phyloP scores from a whole-genome alignment of 1,284 basidiomycete species.

The Golubevia pallescens region DNA sequence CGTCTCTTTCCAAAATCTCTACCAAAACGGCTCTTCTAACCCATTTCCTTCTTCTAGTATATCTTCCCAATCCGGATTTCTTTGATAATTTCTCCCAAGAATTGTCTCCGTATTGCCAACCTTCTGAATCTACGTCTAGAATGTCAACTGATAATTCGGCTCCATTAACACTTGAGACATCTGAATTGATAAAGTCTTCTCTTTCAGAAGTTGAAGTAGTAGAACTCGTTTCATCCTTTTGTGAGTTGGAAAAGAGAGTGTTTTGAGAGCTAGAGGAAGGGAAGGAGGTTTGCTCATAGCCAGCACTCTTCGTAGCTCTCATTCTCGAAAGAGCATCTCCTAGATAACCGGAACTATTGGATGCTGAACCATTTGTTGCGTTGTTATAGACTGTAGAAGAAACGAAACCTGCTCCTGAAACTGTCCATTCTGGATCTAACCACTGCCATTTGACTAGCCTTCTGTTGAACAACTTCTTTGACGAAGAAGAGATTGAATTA shows the following conservation, averaged over 20 bases:
- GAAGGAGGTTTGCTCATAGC: too few relatives aligned
- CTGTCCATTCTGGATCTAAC: constrained; percentile 66
- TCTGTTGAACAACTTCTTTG: constrained; percentile 40
- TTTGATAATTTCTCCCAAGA: constrained; percentile 66
- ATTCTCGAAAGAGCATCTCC: constrained; percentile 5
- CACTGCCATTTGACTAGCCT: constrained; percentile 65
- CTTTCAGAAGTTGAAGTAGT: too few relatives aligned
- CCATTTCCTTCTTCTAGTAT: constrained; percentile 66
- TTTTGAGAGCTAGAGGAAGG: too few relatives aligned
- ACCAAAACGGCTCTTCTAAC: constrained; percentile 64
- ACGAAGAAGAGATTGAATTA: constrained; percentile 29
- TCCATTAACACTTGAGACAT: too few relatives aligned
- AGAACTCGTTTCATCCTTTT: too few relatives aligned
- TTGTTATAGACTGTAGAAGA: constrained; percentile 11
- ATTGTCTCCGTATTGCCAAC: constrained; percentile 67
- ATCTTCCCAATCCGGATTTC: constrained; percentile 64
- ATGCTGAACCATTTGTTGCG: constrained; percentile 11
- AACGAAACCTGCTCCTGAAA: constrained; percentile 48
- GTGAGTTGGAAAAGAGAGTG: too few relatives aligned
- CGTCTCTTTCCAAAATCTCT: too few relatives aligned
- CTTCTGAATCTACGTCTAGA: constrained; percentile 62
- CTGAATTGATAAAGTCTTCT: too few relatives aligned
- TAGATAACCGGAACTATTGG: constrained; percentile 8
- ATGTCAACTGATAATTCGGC: not conserved
- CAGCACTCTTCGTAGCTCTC: too few relatives aligned